Evolutionary conservation across 2,329 filamentous ascomycete species (phyloP).

Genomic region (Aspergillus neotritici): DNA sequence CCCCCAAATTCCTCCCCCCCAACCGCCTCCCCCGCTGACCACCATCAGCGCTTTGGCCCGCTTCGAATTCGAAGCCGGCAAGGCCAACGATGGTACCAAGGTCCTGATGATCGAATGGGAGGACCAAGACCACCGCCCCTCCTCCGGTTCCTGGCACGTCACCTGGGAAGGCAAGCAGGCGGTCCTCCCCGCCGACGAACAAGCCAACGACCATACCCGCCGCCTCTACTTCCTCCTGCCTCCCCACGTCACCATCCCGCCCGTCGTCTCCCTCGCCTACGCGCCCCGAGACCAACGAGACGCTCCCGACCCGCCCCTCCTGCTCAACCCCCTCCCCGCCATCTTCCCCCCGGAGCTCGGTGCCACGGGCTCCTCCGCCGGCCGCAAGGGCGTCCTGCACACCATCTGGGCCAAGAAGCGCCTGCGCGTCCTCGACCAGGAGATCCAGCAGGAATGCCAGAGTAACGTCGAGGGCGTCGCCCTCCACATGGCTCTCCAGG

Average conservation of each 20-base stretch:
- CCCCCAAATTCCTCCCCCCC: no score
- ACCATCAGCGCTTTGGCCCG: conserved; percentile 62
- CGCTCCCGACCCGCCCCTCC: conserved; percentile 36
- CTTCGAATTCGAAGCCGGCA: conserved; percentile 77
- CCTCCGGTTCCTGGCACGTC: conserved; percentile 63
- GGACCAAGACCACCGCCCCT: conserved; percentile 49
- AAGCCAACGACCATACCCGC: conserved; percentile 48
- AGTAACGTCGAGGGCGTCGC: conserved; percentile 76
- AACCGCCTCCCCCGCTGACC: no score
- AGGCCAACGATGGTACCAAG: conserved; percentile 78
- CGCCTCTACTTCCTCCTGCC: conserved; percentile 77
- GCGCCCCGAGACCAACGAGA: conserved; percentile 34
- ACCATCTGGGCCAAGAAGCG: conserved; percentile 86
- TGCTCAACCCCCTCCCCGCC: conserved; percentile 75
- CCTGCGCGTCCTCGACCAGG: conserved; percentile 65
- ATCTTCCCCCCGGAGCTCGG: conserved; percentile 77
- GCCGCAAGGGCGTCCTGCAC: conserved; percentile 76
- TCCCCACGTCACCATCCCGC: conserved; percentile 64
- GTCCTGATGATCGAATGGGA: conserved; percentile 93
- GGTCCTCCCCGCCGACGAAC: conserved; percentile 61
- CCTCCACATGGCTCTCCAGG: conserved; percentile 74
- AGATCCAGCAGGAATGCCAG: conserved; percentile 68
- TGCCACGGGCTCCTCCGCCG: conserved; percentile 58
- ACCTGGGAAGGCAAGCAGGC: conserved; percentile 77
- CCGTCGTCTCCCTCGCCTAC: conserved; percentile 61